Percentiles rank a stretch among this genome's conserved stretches.
Evolutionary conservation across 805 yeast species (phyloP).

Genomic region (Candida dendrica): DNA sequence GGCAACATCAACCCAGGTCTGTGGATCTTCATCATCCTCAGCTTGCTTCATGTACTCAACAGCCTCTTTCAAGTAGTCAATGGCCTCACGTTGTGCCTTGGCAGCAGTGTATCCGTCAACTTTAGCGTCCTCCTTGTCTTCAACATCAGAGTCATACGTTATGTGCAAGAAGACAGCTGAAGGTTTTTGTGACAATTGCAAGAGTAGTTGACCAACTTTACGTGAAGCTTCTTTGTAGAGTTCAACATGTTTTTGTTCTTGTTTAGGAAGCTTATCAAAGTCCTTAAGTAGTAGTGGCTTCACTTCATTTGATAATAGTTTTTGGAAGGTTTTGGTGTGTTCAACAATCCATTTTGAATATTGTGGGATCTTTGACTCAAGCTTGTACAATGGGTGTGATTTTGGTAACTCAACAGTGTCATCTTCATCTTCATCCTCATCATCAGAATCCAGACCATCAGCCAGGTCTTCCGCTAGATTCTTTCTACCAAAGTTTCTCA

Average conservation of each 20-base stretch:
- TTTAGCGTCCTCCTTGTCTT: slow-evolving; percentile 22
- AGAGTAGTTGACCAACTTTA: slow-evolving; percentile 53
- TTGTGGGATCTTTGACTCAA: slow-evolving; percentile 24
- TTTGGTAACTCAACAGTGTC: slow-evolving; percentile 30
- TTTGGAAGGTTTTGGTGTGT: slow-evolving; percentile 19
- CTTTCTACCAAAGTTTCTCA: slow-evolving; percentile 56
- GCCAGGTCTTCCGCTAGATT: slow-evolving; percentile 46
- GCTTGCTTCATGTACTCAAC: slow-evolving; percentile 50
- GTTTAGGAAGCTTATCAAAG: slow-evolving; percentile 7
- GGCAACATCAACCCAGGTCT: slow-evolving; percentile 75
- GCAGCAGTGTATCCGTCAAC: slow-evolving; percentile 21
- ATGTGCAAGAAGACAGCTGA: slow-evolving; percentile 46
- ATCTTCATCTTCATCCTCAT: slow-evolving; percentile 26
- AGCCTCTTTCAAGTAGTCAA: slow-evolving; percentile 43
- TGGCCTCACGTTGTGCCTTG: slow-evolving; percentile 44
- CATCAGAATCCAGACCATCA: slow-evolving; percentile 48
- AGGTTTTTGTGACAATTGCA: slow-evolving; percentile 61
- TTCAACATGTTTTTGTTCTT: slow-evolving; percentile 12
- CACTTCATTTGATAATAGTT: slow-evolving; percentile 9
- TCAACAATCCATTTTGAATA: slow-evolving; percentile 44
- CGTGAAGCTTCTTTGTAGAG: slow-evolving; percentile 36
- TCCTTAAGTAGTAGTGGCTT: slow-evolving; percentile 7
- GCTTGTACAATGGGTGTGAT: slow-evolving; percentile 49
- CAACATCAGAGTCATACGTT: slow-evolving; percentile 48
- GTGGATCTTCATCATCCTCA: slow-evolving; percentile 67